Conservation (phyloP, 1,284 basidiomycete species). For the Malassezia furfur region DNA sequence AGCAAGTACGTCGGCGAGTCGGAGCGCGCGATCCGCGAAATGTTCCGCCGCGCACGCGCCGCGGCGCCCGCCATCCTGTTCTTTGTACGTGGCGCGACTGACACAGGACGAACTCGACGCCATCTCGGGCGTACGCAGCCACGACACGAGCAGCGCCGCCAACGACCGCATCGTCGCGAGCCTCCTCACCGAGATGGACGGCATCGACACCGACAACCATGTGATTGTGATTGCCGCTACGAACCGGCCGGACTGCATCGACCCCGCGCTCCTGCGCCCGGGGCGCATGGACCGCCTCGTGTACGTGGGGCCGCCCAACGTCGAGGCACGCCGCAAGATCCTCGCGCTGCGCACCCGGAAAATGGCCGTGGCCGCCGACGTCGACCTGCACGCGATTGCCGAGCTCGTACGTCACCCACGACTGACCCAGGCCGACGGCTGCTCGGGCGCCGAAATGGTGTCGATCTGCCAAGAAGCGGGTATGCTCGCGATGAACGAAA, state of each 20-base stretch:
- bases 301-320: constrained; percentile 85
- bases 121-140: constrained; percentile 66
- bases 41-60: constrained; percentile 86
- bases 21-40: constrained; percentile 83
- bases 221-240: constrained; percentile 94
- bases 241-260: constrained; percentile 85
- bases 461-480: constrained; percentile 94
- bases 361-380: constrained; percentile 66
- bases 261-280: constrained; percentile 85
- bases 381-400: constrained; percentile 66
- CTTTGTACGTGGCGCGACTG: constrained; percentile 51
- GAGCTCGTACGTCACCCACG: constrained; percentile 48
- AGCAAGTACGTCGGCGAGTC: constrained; percentile 98
- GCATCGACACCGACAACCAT: constrained; percentile 80
- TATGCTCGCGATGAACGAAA: constrained; percentile 72
- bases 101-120: constrained; percentile 94
- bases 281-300: constrained; percentile 89
- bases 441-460: constrained; percentile 88
- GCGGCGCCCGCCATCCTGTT: constrained; percentile 91
- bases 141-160: constrained; percentile 49
- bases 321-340: constrained; percentile 69
- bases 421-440: constrained; percentile 62
- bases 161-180: constrained; percentile 76
- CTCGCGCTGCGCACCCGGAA: constrained; percentile 63
- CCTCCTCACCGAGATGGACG: constrained; percentile 91